phyloP scores from a whole-genome alignment of 2,329 filamentous ascomycete species.

The Orbilia javanica region DNA sequence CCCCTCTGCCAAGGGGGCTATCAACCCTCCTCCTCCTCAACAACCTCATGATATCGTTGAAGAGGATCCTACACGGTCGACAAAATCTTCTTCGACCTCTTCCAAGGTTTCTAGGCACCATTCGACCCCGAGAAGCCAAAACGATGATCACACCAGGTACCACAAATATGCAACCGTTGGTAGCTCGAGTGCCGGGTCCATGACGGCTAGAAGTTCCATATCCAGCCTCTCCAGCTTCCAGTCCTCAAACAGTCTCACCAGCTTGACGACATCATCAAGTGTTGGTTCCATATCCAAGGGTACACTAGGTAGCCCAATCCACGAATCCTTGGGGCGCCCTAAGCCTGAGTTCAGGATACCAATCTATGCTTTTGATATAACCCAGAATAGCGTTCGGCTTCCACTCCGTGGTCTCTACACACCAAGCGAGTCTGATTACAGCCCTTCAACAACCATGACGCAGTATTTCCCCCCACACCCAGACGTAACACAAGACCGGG shows the following conservation, averaged over 20 bases:
- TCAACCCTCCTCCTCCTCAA: neutral
- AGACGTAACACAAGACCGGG: slow-evolving; percentile 51
- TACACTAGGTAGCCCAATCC: slow-evolving; percentile 49
- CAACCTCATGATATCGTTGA: slow-evolving; percentile 21
- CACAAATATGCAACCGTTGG: slow-evolving; percentile 56
- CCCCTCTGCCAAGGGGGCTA: slow-evolving; percentile 40
- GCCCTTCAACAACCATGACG: slow-evolving; percentile 52
- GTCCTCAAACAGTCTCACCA: slow-evolving; percentile 49
- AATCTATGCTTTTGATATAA: slow-evolving; percentile 53
- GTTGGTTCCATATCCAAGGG: slow-evolving; percentile 49
- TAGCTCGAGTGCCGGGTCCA: slow-evolving; percentile 53
- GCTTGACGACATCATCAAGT: slow-evolving; percentile 54
- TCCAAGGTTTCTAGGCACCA: slow-evolving; percentile 45
- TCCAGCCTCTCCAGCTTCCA: slow-evolving; percentile 53
- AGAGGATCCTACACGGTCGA: slow-evolving; percentile 42
- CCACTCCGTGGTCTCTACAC: slow-evolving; percentile 52
- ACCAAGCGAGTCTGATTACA: slow-evolving; percentile 55
- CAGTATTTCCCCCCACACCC: slow-evolving; percentile 50
- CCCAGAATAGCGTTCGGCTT: slow-evolving; percentile 46
- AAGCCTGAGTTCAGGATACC: slow-evolving; percentile 56
- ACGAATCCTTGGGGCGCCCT: slow-evolving; percentile 44
- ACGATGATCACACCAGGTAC: slow-evolving; percentile 42
- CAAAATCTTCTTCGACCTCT: slow-evolving; percentile 51
- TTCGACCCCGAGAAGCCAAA: slow-evolving; percentile 31
- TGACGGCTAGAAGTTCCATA: slow-evolving; percentile 56